Evolutionary conservation across 1,284 basidiomycete genomes (phyloP).

Genomic region (Ceratobasidium sp.): DNA sequence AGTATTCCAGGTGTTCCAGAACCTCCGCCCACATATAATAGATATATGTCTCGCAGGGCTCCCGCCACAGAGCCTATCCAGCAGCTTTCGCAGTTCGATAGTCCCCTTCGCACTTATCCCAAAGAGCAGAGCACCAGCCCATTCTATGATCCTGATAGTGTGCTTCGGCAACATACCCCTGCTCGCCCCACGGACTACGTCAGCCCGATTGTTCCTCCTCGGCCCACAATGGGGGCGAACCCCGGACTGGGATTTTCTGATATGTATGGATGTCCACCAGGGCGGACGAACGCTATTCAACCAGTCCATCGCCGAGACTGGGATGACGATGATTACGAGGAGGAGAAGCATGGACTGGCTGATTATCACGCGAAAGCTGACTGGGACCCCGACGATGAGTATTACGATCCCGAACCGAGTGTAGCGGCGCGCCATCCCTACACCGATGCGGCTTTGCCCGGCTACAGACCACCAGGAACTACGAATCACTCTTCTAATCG

Average conservation of each 20-base stretch:
- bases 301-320: background rate
- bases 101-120: background rate
- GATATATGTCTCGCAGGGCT: background rate
- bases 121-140: background rate
- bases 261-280: background rate
- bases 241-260: background rate
- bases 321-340: background rate
- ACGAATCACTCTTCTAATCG: background rate
- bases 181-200: background rate
- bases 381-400: conserved; percentile 33
- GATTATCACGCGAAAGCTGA: conserved; percentile 19
- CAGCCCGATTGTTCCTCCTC: background rate
- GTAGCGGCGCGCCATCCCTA: conserved; percentile 8
- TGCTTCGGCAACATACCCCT: background rate
- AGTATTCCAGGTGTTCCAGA: background rate
- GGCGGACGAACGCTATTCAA: conserved; percentile 18
- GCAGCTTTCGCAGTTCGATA: conserved; percentile 12
- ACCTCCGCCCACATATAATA: conserved; percentile 13
- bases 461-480: background rate
- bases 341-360: conserved; percentile 3
- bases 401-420: conserved; percentile 31
- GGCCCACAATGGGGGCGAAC: background rate
- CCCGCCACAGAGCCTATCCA: conserved; percentile 19
- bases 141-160: background rate
- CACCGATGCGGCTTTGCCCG: conserved; percentile 4